Conservation (phyloP, 169 alveolate species). For the Plasmodium fragile region DNA sequence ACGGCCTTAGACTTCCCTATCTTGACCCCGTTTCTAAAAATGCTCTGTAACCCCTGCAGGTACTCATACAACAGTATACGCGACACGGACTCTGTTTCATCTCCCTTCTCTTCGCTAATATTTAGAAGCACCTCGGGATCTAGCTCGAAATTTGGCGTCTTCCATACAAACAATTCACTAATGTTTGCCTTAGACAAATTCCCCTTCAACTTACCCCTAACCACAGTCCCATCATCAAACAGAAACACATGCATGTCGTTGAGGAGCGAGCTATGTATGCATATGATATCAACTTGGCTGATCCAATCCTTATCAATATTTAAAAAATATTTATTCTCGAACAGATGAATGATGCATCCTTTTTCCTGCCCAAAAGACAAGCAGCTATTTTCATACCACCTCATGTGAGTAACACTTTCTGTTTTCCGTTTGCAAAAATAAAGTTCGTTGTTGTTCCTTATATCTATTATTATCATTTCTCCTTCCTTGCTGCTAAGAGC, state of each 20-base stretch:
- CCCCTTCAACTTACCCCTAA: constrained; percentile 33
- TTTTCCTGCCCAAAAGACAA: constrained; percentile 58
- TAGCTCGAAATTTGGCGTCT: constrained; percentile 12
- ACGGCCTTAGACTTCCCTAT: constrained; percentile 14
- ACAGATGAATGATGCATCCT: constrained; percentile 57
- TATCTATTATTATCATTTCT: constrained; percentile 44
- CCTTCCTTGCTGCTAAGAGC: constrained; percentile 56
- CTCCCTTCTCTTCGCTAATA: constrained; percentile 20
- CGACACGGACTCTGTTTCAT: constrained; percentile 11
- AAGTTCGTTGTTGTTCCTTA: constrained; percentile 45
- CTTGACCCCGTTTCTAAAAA: constrained; percentile 32
- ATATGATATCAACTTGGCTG: constrained; percentile 14
- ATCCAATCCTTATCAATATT: constrained; percentile 47
- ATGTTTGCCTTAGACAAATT: constrained; percentile 16
- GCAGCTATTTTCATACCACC: constrained; percentile 47
- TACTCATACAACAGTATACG: constrained; percentile 51
- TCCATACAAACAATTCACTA: constrained; percentile 50
- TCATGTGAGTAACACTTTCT: constrained; percentile 48
- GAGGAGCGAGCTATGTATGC: constrained; percentile 36
- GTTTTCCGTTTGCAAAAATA: constrained; percentile 61
- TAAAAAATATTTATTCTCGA: constrained; percentile 59
- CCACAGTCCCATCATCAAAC: constrained; percentile 62
- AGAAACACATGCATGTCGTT: constrained; percentile 15
- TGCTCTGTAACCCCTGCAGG: constrained; percentile 39
- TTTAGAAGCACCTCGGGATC: constrained; percentile 34